Base-by-base conservation (phyloP, 805 yeast genomes). In the Monosporozyma unispora region DNA sequence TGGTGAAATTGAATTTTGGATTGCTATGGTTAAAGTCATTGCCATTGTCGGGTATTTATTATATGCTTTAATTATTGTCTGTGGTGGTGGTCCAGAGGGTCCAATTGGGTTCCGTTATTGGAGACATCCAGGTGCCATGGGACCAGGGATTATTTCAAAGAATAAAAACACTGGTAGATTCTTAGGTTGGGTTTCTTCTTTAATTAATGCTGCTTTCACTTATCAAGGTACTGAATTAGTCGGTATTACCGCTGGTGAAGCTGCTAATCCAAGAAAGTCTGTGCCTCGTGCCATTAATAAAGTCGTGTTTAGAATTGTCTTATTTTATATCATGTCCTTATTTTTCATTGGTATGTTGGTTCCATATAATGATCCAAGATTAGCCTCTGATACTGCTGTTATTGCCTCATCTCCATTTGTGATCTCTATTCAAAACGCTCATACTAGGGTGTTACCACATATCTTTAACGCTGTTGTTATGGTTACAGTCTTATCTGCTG, bases 391-490 rank as follows among this genome's bases (percentile, higher is more conserved):
- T 10, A 57, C 60, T 7, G 63, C 72, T 1, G 71, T 69, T 51
- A 72, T 73, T 50, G 71, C 82, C 0, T 68, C 82, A 11, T 82
- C 87, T 23, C 88, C 88, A 16, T 82, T 81, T 58, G 77, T 82
- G 52, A 76, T 82, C 59, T 82, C 88, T 40, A 80, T 82, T 63
- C 60, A 71, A 52, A 81, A 79, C 63, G 78, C 83, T 2, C 87
- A 87, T 37, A 84, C 89, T 21, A 72, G 70, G 52, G 77, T 81
- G 2, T 69, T 84, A 52, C 87, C 89, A 45, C 74, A 78, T 59
- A 80, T 84, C 50, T 81, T 84, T 67, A 84, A 84, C 63, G 90
- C 84, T 14, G 80, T 84, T 44, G 81, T 84, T 50, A 64, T 84
- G 54, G 58, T 76, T 38, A 81, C 90, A 10, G 77, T 84, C 50